phyloP scores from a whole-genome alignment of 495 filamentous ascomycete species.

The Parathielavia hyrcaniae region DNA sequence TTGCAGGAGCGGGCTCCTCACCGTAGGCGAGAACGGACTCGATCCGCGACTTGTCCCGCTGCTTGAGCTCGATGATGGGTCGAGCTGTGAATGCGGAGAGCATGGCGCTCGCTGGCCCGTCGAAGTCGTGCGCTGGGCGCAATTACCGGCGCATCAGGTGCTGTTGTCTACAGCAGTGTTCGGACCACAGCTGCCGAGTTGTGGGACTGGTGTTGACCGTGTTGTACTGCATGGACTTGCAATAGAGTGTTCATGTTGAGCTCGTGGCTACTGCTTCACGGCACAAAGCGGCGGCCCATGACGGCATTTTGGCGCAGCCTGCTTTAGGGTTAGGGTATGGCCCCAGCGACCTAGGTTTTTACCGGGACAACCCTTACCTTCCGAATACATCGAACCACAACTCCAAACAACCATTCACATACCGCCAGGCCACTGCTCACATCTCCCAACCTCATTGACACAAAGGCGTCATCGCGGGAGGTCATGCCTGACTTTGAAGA shows the following conservation, averaged over 20 bases:
- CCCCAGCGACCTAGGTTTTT: too few relatives aligned
- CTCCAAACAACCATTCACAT: too few relatives aligned
- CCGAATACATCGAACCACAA: too few relatives aligned
- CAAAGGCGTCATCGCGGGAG: too few relatives aligned
- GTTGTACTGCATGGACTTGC: not conserved
- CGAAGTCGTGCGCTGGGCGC: slow-evolving; percentile 13
- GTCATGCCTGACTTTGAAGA: too few relatives aligned
- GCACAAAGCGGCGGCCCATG: not conserved
- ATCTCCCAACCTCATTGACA: too few relatives aligned
- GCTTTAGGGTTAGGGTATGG: too few relatives aligned
- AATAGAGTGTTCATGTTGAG: not conserved
- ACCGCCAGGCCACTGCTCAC: too few relatives aligned
- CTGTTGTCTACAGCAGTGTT: not conserved
- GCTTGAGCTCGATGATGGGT: slow-evolving; percentile 91
- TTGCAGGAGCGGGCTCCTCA: slow-evolving; percentile 29
- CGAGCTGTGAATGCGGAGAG: slow-evolving; percentile 96
- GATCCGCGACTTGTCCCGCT: slow-evolving; percentile 90
- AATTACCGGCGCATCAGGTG: slow-evolving; percentile 24
- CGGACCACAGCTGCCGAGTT: not conserved
- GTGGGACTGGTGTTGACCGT: too few relatives aligned
- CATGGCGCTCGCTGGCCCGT: slow-evolving; percentile 55
- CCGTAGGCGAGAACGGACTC: slow-evolving; percentile 89
- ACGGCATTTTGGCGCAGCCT: too few relatives aligned
- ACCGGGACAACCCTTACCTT: too few relatives aligned
- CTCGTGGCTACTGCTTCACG: not conserved